These are phyloP conservation scores for Rhipidocladum racemiflorum DNA, from an alignment of 176 grass and related monocot species.

Conservation along the genomic window DNA sequence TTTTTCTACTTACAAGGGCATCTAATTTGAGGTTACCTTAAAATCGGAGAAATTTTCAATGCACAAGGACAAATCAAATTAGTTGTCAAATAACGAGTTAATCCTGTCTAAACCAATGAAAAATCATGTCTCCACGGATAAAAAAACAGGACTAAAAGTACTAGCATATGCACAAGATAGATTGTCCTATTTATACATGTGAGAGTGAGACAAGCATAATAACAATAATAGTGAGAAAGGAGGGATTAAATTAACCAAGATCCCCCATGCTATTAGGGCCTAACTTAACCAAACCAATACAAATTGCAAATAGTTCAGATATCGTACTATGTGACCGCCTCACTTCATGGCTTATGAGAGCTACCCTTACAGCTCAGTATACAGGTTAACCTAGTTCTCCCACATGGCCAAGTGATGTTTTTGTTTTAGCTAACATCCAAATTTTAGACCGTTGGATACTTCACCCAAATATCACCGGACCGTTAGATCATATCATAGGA, in stretches of 20 bases:
- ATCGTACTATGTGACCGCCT: background rate
- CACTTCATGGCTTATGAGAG: conserved; percentile 30
- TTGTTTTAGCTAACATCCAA: too few species aligned
- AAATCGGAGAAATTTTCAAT: background rate
- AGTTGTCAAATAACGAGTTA: background rate
- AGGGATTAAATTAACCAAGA: background rate
- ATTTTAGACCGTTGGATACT: too few species aligned
- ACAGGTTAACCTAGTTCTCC: conserved; percentile 34
- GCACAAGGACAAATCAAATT: background rate
- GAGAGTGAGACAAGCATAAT: background rate
- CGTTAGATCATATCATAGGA: too few species aligned
- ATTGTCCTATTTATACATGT: background rate
- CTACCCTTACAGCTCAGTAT: conserved; percentile 55
- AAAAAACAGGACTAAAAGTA: background rate
- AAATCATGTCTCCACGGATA: background rate
- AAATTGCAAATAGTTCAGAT: background rate
- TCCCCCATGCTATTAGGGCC: background rate
- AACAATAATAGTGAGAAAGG: background rate
- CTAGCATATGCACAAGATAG: background rate
- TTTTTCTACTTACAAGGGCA: too few species aligned
- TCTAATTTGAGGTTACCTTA: too few species aligned
- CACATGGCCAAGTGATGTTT: conserved; percentile 49
- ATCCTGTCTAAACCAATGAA: background rate
- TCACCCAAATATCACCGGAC: too few species aligned
- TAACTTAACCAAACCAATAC: background rate